Evolutionary conservation across 495 filamentous ascomycete species (phyloP).

Genomic region (Penicillium roqueforti): DNA sequence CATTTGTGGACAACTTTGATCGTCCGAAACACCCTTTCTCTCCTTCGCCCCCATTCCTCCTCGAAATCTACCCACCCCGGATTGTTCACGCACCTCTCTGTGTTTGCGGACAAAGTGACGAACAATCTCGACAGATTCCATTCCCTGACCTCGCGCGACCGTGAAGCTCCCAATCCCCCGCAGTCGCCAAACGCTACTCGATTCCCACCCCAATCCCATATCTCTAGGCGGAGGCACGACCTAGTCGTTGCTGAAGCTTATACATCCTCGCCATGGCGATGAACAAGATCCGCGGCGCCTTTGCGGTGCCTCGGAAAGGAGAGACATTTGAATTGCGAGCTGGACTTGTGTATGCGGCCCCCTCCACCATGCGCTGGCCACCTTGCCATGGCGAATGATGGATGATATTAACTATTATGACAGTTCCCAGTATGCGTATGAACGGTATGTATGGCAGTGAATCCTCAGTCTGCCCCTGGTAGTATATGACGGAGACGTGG

Average conservation of each 20-base stretch:
- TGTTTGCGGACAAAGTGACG: conserved; percentile 11
- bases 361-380: conserved; percentile 14
- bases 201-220: conserved; percentile 20
- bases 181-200: conserved; percentile 31
- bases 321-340: conserved; percentile 98
- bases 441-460: conserved; percentile 53
- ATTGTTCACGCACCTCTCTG: conserved; percentile 2
- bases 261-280: conserved; percentile 67
- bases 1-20: conserved; percentile 44
- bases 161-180: conserved; percentile 40
- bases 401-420: conserved; percentile 24
- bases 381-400: conserved; percentile 4
- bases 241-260: conserved; percentile 44
- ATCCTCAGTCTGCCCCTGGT: neutral
- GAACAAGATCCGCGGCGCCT: conserved; percentile 91
- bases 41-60: conserved; percentile 14
- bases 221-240: conserved; percentile 45
- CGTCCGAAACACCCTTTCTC: conserved; percentile 28
- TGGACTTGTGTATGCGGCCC: conserved; percentile 68
- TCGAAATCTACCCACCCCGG: conserved; percentile 6
- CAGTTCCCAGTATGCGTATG: conserved; percentile 95
- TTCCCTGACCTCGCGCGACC: conserved; percentile 27
- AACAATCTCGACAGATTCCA: conserved; percentile 12
- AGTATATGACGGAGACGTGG: conserved; percentile 6
- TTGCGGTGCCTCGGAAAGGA: conserved; percentile 88